Conservation (phyloP, 176 grass and related monocot genomes). For the Phoenix dactylifera region DNA sequence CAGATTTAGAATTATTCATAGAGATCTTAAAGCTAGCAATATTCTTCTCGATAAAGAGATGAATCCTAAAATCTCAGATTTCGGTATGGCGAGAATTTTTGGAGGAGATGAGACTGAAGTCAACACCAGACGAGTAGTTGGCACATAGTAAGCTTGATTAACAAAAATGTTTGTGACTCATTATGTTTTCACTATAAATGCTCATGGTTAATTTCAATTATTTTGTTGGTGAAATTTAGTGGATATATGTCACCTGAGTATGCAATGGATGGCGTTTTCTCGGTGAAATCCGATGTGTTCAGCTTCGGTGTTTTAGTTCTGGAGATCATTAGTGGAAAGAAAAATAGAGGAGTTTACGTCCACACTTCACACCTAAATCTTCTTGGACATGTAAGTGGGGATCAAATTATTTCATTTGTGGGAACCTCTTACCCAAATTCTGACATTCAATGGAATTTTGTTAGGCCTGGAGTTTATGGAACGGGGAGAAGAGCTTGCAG, state of each 20-base stretch:
- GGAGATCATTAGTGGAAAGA: slow-evolving; percentile 63
- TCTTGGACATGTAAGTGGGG: slow-evolving; percentile 41
- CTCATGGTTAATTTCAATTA: no score
- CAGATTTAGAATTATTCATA: slow-evolving; percentile 66
- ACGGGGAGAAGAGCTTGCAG: slow-evolving; percentile 30
- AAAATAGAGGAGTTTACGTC: slow-evolving; percentile 47
- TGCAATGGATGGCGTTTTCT: slow-evolving; percentile 57
- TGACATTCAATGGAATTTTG: neutral
- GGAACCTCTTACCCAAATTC: no score
- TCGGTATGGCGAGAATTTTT: slow-evolving; percentile 82
- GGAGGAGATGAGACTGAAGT: slow-evolving; percentile 61
- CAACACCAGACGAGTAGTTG: slow-evolving; percentile 55
- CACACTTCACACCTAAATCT: slow-evolving; percentile 38
- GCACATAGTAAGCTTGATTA: slow-evolving; percentile 59
- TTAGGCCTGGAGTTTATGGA: slow-evolving; percentile 67
- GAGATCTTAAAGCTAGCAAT: slow-evolving; percentile 73
- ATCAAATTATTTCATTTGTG: neutral
- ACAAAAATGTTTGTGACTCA: no score
- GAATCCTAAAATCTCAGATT: slow-evolving; percentile 73
- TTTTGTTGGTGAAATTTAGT: slow-evolving; percentile 14
- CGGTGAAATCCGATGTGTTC: slow-evolving; percentile 60
- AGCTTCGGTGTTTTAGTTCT: slow-evolving; percentile 56
- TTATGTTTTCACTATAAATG: no score
- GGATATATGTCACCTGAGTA: slow-evolving; percentile 69
- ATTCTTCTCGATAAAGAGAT: slow-evolving; percentile 67